Conservation (phyloP, 768 basidiomycete species). For the Sporobolomyces roseus region DNA sequence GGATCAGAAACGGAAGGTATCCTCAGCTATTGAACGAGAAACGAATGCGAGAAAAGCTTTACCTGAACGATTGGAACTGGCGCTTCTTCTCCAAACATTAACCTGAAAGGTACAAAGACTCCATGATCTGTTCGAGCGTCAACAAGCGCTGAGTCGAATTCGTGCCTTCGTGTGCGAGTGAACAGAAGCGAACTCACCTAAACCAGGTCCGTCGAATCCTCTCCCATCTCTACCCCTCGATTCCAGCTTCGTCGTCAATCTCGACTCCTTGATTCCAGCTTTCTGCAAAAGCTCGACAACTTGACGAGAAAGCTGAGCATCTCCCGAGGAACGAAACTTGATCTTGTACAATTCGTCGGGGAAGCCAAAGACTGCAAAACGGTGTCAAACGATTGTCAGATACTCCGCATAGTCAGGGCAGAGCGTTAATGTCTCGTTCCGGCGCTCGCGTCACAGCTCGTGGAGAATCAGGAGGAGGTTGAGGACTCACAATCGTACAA, state of each 20-base stretch:
- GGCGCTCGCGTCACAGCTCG: too few species aligned
- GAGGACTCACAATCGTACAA: conserved; percentile 58
- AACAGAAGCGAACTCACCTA: conserved; percentile 44
- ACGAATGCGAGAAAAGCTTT: conserved; percentile 52
- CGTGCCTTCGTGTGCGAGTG: neutral
- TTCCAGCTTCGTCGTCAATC: conserved; percentile 56
- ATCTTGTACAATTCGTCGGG: conserved; percentile 55
- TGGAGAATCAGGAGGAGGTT: neutral
- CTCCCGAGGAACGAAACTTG: conserved; percentile 66
- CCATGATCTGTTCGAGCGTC: conserved; percentile 58
- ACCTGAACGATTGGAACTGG: conserved; percentile 66
- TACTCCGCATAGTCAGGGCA: neutral
- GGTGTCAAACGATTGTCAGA: neutral
- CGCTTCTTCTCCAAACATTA: conserved; percentile 60
- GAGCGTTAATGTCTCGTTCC: neutral
- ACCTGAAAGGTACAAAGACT: conserved; percentile 70
- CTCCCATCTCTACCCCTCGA: conserved; percentile 64
- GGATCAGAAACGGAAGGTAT: neutral
- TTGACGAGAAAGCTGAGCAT: conserved; percentile 57
- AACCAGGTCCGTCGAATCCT: conserved; percentile 62
- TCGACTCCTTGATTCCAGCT: conserved; percentile 57
- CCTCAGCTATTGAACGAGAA: conserved; percentile 45
- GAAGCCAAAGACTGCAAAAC: conserved; percentile 59
- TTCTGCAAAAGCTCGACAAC: conserved; percentile 62
- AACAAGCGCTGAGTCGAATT: neutral